Base-by-base conservation (phyloP, 1,284 basidiomycete genomes). In the Microbotryomycetes sp. region DNA sequence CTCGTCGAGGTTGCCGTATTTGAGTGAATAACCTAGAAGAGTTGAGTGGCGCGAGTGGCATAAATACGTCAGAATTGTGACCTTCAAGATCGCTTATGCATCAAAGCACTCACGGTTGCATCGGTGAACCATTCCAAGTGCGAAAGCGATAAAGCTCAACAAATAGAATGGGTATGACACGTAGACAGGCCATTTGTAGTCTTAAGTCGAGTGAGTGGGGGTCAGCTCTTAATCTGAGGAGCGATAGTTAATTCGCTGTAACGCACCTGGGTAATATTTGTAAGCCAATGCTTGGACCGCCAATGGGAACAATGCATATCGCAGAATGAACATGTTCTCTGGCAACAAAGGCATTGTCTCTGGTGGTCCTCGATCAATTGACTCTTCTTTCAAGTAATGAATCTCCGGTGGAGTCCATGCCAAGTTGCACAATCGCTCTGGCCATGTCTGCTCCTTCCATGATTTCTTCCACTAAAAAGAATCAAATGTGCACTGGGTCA, bases 321-420 rank as follows among this genome's bases (percentile, higher is more conserved):
- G 16, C 6, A 62, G 25, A 45, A 65, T 62, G 54, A 60, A 65
- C 45, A 29, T 7, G 55, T 65, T 62, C 45, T 65, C 64, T 14
- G 45, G 32, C n/a, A 49, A 19, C 3, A 58, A 31, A 2, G 56
- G 48, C 22, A 57, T 57, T 1, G 49, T 55, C 2, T 60, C 57
- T 1, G 60, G 19, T 0, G 64, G 60, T 2, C 64, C 60, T 6
- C 64, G 64, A 25, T 65, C 64, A n/a, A 65, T 23, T 15, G 50
- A 49, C 26, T 62, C 60, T 30, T 51, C 51, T 49, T 60, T 58
- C 22, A 65, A 26, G 30, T 62, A 54, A 52, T 65, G 64, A 57
- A 65, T 54, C 51, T 31, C 48, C 0, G 59, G 31, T 4, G 63
- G 63, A 30, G 58, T 57, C 12, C 58, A 60, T 7, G 63, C 63